phyloP scores from a whole-genome alignment of 2,329 filamentous ascomycete species.

The Epichloe hybrida region DNA sequence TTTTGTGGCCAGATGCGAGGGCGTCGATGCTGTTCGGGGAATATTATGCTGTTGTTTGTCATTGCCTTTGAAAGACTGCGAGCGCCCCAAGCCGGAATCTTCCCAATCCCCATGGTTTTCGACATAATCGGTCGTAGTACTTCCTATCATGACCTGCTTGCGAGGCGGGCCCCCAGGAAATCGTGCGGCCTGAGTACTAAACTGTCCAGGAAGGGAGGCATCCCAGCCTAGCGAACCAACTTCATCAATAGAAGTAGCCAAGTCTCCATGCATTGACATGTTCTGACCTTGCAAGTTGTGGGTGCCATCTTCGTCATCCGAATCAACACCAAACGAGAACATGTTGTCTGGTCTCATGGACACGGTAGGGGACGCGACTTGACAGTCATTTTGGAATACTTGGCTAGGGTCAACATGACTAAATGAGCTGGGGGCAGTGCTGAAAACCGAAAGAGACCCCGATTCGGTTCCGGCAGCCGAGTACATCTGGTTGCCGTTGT shows the following conservation, averaged over 20 bases:
- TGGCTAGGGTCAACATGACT: slow-evolving; percentile 44
- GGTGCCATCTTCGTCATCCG: slow-evolving; percentile 81
- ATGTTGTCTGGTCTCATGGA: slow-evolving; percentile 43
- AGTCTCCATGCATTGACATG: slow-evolving; percentile 58
- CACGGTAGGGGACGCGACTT: slow-evolving; percentile 36
- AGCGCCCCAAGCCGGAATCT: slow-evolving; percentile 49
- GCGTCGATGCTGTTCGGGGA: slow-evolving; percentile 74
- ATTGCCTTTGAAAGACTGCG: slow-evolving; percentile 59
- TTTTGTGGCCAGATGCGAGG: slow-evolving; percentile 27
- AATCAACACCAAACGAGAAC: slow-evolving; percentile 86
- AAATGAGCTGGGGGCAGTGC: slow-evolving; percentile 32
- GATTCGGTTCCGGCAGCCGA: slow-evolving; percentile 28
- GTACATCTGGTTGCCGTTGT: slow-evolving; percentile 32
- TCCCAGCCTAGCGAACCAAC: slow-evolving; percentile 62
- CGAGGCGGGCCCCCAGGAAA: slow-evolving; percentile 67
- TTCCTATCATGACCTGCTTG: slow-evolving; percentile 84
- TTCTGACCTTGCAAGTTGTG: slow-evolving; percentile 60
- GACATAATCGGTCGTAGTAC: slow-evolving; percentile 60
- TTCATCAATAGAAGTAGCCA: slow-evolving; percentile 58
- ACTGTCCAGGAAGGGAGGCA: slow-evolving; percentile 67
- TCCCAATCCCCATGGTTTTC: slow-evolving; percentile 67
- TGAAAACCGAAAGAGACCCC: slow-evolving; percentile 32
- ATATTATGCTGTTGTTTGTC: slow-evolving; percentile 65
- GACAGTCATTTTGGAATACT: slow-evolving; percentile 43
- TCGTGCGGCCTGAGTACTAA: slow-evolving; percentile 68